Base-by-base conservation (phyloP, 352 stramenopile species). In the Globisporangium nagaii region DNA sequence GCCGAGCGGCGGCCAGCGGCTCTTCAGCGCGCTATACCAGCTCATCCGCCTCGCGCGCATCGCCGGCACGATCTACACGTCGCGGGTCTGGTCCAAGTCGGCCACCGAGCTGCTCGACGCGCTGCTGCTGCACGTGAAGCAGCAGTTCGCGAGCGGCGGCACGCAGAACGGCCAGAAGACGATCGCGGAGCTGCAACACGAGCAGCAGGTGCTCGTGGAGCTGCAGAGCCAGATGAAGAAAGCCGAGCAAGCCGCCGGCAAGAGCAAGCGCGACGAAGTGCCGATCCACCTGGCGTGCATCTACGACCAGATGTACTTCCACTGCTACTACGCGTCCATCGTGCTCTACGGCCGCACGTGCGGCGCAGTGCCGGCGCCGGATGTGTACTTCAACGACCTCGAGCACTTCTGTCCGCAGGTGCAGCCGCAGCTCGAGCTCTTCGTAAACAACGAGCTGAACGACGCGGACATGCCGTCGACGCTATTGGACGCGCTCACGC, bases 231-330 rank as follows among this genome's bases (percentile, higher is more conserved):
- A 79, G 47, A 58, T 79, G 35, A 70, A 76, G 31, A 74, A 78
- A 25, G 73, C 73, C 1, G 67, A 75, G 43, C 66, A 79, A 20
- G 70, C 65, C 5, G 55, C 78, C 9, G 67, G 70, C 19, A 75
- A 71, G 32, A 72, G 70, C 19, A 68, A 66, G 15, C 70, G 79
- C n/a, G 75, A 87, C 48, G 66, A 83, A 27, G 53, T 86, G 36
- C 68, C 70, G 11, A 86, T 93, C 25, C 58, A 70, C n/a, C 61
- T 90, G 40, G 74, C 79, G 7, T 88, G 74, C 56, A 53, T 71
- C 9, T 82, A 68, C 22, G 82, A 93, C 40, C 68, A 81, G 31
- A 88, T 93, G 82, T 93, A 90, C 76, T 93, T 90, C 60, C 68
- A 79, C 35, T 74, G 69, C 40, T 89, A 93, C 65, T 88, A 90